Evolutionary conservation across 108 stramenopile species (phyloP).

Genomic region (Skeletonema costatum): DNA sequence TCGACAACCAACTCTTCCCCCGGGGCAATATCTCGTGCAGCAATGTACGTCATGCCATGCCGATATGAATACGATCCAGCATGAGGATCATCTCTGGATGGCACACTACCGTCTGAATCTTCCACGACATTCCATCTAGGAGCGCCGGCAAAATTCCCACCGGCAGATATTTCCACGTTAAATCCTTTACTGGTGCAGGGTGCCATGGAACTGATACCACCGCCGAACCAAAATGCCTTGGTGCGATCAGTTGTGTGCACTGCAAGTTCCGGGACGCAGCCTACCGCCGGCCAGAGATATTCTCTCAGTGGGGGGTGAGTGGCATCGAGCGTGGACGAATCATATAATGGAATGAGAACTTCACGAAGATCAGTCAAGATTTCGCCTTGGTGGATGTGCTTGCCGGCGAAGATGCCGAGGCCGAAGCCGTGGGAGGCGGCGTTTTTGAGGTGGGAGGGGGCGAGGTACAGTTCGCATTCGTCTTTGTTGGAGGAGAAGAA

Average conservation of each 20-base stretch:
- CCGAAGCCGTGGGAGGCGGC: constrained; percentile 56
- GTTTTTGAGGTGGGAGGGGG: constrained; percentile 62
- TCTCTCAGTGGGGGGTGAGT: constrained; percentile 48
- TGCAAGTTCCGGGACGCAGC: constrained; percentile 24
- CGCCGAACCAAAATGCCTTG: constrained; percentile 40
- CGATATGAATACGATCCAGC: constrained; percentile 58
- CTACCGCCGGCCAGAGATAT: constrained; percentile 49
- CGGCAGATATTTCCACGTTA: constrained; percentile 27
- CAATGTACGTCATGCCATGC: constrained; percentile 41
- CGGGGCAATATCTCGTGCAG: constrained; percentile 52
- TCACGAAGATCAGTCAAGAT: constrained; percentile 37
- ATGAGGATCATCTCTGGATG: constrained; percentile 13
- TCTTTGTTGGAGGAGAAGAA: background rate
- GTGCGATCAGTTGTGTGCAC: constrained; percentile 17
- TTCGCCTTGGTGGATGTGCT: constrained; percentile 18
- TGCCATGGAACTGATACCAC: constrained; percentile 50
- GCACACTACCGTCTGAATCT: constrained; percentile 18
- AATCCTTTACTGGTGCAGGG: constrained; percentile 56
- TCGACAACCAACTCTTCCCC: constrained; percentile 65
- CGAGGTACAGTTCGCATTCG: constrained; percentile 58
- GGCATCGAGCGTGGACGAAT: constrained; percentile 18
- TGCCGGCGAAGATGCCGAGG: constrained; percentile 36
- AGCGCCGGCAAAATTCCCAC: constrained; percentile 16
- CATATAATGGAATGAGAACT: constrained; percentile 26
- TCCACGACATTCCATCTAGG: constrained; percentile 15